Evolutionary conservation across 2,329 filamentous ascomycete species (phyloP), one percentile per base, ranked within the genome.

Genomic region (Akanthomyces lecanii): DNA sequence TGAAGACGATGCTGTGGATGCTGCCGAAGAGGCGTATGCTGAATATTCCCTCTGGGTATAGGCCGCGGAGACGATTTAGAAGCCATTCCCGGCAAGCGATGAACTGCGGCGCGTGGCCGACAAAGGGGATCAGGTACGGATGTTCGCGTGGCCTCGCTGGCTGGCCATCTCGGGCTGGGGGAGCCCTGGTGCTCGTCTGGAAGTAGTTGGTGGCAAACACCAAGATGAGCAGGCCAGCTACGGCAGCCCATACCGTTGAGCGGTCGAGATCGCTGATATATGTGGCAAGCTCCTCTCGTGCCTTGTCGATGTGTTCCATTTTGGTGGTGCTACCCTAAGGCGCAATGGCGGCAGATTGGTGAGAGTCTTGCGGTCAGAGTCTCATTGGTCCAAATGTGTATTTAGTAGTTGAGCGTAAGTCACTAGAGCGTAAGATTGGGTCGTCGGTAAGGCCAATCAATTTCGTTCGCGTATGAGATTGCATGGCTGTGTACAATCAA

Each of bases 91-190:
- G 64, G 64, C 68, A 68, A 54, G 72, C 58, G 23, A 67, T 64
- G 64, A 77, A 68, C 47, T 72, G 73, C 1, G 74, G 72, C 14
- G 71, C 67, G 50, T 78, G 75, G 16, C 75, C 75, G 5, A 78
- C 45, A 16, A 73, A 69, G 0, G 76, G 76, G 1, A 77, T 54
- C 72, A 73, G 77, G 57, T 72, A 75, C 3, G 73, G 52, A 21
- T 62, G 50, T 28, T 45, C 23, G 36, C 36, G 71, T 2, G 73
- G 74, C 54, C 66, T 65, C 6, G 69, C 67, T 12, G 72, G 71
- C 10, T 57, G 66, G 40, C 62, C 65, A 18, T 66, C 28, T 25
- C 38, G 54, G 38, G 40, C 51, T 2, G 14, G 25, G 28, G 4
- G 30, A 2, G 28, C 12, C 36, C 1, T 0, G 5, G 5, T 23